Percentiles rank a stretch among this genome's conserved stretches.
These are phyloP conservation scores for Podila clonocystis DNA, from an alignment of 192 early-diverging fungal species.

Conservation along the genomic window DNA sequence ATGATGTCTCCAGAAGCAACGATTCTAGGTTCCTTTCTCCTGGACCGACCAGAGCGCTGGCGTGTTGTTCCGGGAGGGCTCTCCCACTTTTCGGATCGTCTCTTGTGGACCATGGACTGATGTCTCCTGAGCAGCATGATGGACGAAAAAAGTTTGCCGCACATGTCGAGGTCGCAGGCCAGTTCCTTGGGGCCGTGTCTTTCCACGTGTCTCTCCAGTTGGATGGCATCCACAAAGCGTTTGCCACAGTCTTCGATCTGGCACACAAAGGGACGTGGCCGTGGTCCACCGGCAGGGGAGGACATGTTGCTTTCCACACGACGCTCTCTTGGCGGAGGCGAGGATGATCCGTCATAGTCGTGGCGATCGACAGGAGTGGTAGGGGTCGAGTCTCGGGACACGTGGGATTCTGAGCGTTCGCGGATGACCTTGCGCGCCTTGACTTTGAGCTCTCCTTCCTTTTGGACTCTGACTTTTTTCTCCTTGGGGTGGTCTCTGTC, in stretches of 20 bases:
- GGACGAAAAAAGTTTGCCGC: constrained; percentile 44
- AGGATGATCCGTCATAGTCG: constrained; percentile 6
- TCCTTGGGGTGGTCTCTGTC: constrained; percentile 2
- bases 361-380: constrained; percentile 20
- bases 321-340: constrained; percentile 6
- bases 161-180: constrained; percentile 46
- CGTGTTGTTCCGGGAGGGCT: constrained; percentile 39
- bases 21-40: constrained; percentile 43
- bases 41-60: constrained; percentile 40
- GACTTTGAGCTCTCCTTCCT: not conserved
- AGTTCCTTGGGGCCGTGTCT: constrained; percentile 49
- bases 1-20: constrained; percentile 52
- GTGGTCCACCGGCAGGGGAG: constrained; percentile 17
- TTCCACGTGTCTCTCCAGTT: constrained; percentile 42
- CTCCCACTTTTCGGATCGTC: constrained; percentile 51
- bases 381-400: constrained; percentile 39
- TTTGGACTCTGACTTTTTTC: constrained; percentile 17
- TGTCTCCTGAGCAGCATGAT: constrained; percentile 47
- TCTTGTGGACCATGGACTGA: constrained; percentile 51
- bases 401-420: constrained; percentile 32
- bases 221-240: constrained; percentile 46
- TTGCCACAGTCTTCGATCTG: constrained; percentile 51
- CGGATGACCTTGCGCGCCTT: constrained; percentile 19
- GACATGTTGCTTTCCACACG: constrained; percentile 13
- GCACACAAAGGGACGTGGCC: constrained; percentile 42